phyloP scores from a whole-genome alignment of 2,329 filamentous ascomycete species.

The Arachnomyces sp. region DNA sequence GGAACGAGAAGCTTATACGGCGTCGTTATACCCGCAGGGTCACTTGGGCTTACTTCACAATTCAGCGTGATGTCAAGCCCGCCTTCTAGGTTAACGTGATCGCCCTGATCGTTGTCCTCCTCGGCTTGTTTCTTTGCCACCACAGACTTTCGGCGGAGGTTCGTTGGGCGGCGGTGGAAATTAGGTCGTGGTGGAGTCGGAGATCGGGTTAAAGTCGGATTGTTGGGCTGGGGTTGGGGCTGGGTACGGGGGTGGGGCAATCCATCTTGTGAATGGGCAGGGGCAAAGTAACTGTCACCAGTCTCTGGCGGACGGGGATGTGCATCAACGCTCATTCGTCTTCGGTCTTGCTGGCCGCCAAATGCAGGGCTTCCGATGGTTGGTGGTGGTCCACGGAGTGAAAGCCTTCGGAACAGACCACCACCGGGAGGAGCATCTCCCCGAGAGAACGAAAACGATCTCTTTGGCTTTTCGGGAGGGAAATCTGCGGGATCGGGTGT shows the following conservation, averaged over 20 bases:
- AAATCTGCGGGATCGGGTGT: slow-evolving; percentile 17
- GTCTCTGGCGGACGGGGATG: slow-evolving; percentile 22
- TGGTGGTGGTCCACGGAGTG: slow-evolving; percentile 36
- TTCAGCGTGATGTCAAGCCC: slow-evolving; percentile 84
- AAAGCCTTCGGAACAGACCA: slow-evolving; percentile 40
- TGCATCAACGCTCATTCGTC: slow-evolving; percentile 31
- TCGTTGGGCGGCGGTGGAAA: slow-evolving; percentile 65
- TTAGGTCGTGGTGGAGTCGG: slow-evolving; percentile 26
- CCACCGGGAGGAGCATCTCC: slow-evolving; percentile 42
- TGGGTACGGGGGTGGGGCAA: slow-evolving; percentile 4
- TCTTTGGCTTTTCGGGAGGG: slow-evolving; percentile 38
- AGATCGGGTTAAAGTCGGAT: slow-evolving; percentile 25
- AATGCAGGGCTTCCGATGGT: slow-evolving; percentile 30
- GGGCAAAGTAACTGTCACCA: slow-evolving; percentile 27
- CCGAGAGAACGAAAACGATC: slow-evolving; percentile 56
- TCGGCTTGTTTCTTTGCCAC: slow-evolving; percentile 44
- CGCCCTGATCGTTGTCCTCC: slow-evolving; percentile 46
- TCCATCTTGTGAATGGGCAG: slow-evolving; percentile 11
- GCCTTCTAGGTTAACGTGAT: slow-evolving; percentile 65
- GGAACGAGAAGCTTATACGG: slow-evolving; percentile 85
- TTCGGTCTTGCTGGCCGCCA: slow-evolving; percentile 11
- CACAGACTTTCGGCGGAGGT: slow-evolving; percentile 53
- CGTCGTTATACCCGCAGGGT: slow-evolving; percentile 79
- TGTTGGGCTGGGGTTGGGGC: slow-evolving; percentile 7
- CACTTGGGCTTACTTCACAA: slow-evolving; percentile 75